Evolutionary conservation across 1,139 yeast species (phyloP), one percentile per base, ranked within the genome.

Genomic region (Candida frijolesensis): DNA sequence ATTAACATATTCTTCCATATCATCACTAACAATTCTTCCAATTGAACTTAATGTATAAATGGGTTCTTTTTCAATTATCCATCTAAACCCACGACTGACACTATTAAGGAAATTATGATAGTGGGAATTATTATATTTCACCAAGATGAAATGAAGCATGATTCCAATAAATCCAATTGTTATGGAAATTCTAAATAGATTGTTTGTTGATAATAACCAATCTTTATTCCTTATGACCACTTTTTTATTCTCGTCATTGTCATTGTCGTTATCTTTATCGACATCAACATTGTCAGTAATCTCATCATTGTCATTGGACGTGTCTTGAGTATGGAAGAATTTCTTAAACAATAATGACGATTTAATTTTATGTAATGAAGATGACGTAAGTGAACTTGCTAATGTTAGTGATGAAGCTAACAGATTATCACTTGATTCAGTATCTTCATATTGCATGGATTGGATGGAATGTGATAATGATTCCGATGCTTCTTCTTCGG

Each of bases 91-190:
- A 11, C 9, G 16, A 4, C 39, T 8, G 5, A 37, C 7, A 15
- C 15, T 8, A 35, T 32, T 48, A 14, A 42, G 8, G 16, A 42
- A 42, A 34, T 54, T 49, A 11, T 48, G 46, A 40, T 60, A 51
- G 42, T 54, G 54, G 4, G 18, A n/a, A 9, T 58, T 46, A 45
- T 62, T 58, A 49, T 62, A 60, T 49, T 65, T 64, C n/a, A 63
- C 55, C 10, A 74, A 42, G 16, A 76, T 52, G 45, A 69, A 67
- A 55, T 76, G 81, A 14, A 74, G 46, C 52, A 76, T 45, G 45
- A 76, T 63, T 1, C 80, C 79, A 41, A 75, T 60, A 47, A 75
- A 63, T 0, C 81, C 81, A 40, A 76, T 68, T 1, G 79, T 70
- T 44, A 74, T 58, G 47, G 78, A 72, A 35, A 74, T 54, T 49